Evolutionary conservation across 352 stramenopile species (phyloP).

Genomic region (Albugo candida): DNA sequence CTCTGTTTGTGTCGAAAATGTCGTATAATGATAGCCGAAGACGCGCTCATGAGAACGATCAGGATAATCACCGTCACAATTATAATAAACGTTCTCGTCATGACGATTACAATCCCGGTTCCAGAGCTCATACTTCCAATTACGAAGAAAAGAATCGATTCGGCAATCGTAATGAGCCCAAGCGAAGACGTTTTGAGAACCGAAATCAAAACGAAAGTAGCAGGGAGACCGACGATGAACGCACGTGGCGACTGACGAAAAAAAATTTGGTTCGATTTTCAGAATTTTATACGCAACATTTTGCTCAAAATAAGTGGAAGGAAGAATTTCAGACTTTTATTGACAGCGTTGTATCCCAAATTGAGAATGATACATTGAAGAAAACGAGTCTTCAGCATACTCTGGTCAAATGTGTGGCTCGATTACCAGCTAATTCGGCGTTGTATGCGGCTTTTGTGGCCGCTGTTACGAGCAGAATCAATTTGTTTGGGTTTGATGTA

Average conservation of each 20-base stretch:
- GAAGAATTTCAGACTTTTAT: not conserved
- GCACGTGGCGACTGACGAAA: slow-evolving; percentile 48
- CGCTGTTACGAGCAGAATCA: too few species aligned
- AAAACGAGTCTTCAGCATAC: not conserved
- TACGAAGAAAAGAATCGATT: slow-evolving; percentile 8
- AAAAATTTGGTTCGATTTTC: slow-evolving; percentile 51
- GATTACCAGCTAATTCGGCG: too few species aligned
- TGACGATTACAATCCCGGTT: slow-evolving; percentile 15
- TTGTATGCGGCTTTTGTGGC: too few species aligned
- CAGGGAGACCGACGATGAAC: slow-evolving; percentile 40
- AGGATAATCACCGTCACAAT: slow-evolving; percentile 2
- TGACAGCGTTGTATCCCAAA: slow-evolving; percentile 23
- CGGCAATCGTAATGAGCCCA: slow-evolving; percentile 1
- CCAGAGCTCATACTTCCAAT: slow-evolving; percentile 1
- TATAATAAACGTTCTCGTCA: slow-evolving; percentile 27
- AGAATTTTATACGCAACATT: slow-evolving; percentile 11
- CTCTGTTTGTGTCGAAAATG: too few species aligned
- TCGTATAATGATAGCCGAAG: not conserved
- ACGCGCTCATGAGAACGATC: not conserved
- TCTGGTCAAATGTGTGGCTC: slow-evolving; percentile 3
- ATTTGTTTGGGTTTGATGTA: too few species aligned
- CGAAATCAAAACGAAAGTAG: slow-evolving; percentile 7
- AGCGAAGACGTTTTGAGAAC: slow-evolving; percentile 2
- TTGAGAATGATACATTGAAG: slow-evolving; percentile 20
- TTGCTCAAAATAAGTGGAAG: slow-evolving; percentile 13